Evolutionary conservation across 345 rosid genomes (phyloP).

Genomic region (Salix brachista): DNA sequence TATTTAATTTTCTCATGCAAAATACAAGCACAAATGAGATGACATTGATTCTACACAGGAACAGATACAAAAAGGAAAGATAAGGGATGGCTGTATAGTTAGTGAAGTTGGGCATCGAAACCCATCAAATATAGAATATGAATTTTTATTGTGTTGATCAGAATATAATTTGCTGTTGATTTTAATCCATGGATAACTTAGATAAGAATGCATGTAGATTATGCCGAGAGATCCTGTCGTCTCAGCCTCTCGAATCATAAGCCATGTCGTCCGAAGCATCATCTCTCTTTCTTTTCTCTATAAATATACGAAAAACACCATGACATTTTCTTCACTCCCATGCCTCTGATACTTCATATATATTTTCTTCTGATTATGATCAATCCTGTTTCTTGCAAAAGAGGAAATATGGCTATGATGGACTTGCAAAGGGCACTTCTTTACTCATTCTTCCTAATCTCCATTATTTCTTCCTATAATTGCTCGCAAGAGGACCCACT

Average conservation of each 20-base stretch:
- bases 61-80: too few relatives aligned
- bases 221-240: constrained; percentile 35
- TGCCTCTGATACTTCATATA: neutral
- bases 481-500: constrained; percentile 18
- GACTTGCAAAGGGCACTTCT: constrained; percentile 6
- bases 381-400: neutral
- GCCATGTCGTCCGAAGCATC: constrained; percentile 16
- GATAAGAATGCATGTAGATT: neutral
- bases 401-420: constrained; percentile 17
- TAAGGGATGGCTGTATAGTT: neutral
- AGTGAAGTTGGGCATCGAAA: neutral
- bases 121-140: neutral
- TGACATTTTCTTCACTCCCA: constrained; percentile 12
- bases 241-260: constrained; percentile 24
- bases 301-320: constrained; percentile 28
- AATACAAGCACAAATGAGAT: too few relatives aligned
- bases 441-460: neutral
- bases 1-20: neutral
- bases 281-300: constrained; percentile 13
- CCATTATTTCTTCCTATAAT: neutral
- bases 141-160: neutral
- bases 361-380: neutral
- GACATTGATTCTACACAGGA: neutral
- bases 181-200: neutral
- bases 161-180: neutral